Conservation (phyloP, 805 yeast species). For the Nakazawaea wickerhamii region DNA sequence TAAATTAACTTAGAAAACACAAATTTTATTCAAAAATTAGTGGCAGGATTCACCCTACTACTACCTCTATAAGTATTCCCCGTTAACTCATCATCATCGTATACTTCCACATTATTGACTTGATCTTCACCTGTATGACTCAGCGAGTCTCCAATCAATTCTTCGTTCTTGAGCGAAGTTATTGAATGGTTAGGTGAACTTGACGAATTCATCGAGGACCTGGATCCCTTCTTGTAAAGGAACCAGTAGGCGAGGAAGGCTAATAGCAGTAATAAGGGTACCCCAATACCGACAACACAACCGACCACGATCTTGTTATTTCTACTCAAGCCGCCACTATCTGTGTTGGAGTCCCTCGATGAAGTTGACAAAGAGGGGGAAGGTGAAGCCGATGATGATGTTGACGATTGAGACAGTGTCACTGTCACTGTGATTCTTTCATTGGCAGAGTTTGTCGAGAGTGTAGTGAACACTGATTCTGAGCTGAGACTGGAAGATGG, state of each 20-base stretch:
- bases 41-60: constrained; percentile 12
- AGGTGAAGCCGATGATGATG: constrained; percentile 23
- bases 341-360: constrained; percentile 9
- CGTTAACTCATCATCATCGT: constrained; percentile 11
- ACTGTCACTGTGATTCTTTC: constrained; percentile 12
- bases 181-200: constrained; percentile 7
- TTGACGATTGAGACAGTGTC: constrained; percentile 17
- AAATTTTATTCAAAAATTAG: constrained; percentile 4
- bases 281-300: constrained; percentile 67
- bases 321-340: constrained; percentile 38
- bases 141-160: constrained; percentile 12
- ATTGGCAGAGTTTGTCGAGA: constrained; percentile 6
- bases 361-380: constrained; percentile 25
- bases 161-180: constrained; percentile 10
- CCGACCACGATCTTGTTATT: constrained; percentile 56
- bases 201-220: constrained; percentile 1
- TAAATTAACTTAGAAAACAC: background rate
- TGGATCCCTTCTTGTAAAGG: constrained; percentile 10
- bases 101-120: constrained; percentile 7
- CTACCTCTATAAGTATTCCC: constrained; percentile 14
- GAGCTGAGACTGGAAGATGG: constrained; percentile 2
- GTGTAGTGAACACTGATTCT: constrained; percentile 9
- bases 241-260: constrained; percentile 20
- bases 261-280: constrained; percentile 45
- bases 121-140: constrained; percentile 10